These are phyloP conservation scores for Eimeria acervulina DNA, from an alignment of 169 alveolate genomes.

Conservation along the genomic window DNA sequence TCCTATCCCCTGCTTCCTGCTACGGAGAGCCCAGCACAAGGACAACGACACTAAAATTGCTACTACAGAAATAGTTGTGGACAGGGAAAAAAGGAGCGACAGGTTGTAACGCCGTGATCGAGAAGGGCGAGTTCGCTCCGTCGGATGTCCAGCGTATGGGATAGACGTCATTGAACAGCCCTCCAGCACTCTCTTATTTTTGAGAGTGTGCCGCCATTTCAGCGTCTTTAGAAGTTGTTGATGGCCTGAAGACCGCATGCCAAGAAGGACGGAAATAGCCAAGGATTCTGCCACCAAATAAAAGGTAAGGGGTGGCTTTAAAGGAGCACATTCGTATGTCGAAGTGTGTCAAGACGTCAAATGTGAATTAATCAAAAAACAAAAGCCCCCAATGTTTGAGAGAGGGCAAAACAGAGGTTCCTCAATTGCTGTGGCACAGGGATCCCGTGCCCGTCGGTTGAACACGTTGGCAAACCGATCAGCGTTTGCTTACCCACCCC, in stretches of 20 bases:
- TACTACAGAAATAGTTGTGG: neutral
- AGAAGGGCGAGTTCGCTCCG: neutral
- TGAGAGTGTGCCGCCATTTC: neutral
- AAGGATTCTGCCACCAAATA: neutral
- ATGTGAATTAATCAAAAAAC: too few relatives aligned
- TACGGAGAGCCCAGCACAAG: neutral
- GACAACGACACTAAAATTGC: neutral
- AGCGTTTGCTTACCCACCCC: too few relatives aligned
- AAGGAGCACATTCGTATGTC: too few relatives aligned
- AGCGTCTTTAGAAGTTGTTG: neutral
- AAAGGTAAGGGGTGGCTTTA: too few relatives aligned
- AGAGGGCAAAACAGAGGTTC: neutral
- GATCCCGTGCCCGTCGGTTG: too few relatives aligned
- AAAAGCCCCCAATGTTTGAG: too few relatives aligned
- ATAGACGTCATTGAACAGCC: neutral
- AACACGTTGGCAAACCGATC: too few relatives aligned
- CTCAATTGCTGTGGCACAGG: neutral
- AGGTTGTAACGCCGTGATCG: neutral
- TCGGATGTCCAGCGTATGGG: neutral
- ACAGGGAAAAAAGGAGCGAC: neutral
- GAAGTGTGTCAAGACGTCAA: too few relatives aligned
- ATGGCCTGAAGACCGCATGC: neutral
- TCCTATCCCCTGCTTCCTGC: neutral
- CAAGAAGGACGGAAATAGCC: neutral
- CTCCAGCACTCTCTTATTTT: neutral